Evolutionary conservation across 192 early-diverging fungal genomes (phyloP).

Genomic region (Phlyctochytrium planicorne): DNA sequence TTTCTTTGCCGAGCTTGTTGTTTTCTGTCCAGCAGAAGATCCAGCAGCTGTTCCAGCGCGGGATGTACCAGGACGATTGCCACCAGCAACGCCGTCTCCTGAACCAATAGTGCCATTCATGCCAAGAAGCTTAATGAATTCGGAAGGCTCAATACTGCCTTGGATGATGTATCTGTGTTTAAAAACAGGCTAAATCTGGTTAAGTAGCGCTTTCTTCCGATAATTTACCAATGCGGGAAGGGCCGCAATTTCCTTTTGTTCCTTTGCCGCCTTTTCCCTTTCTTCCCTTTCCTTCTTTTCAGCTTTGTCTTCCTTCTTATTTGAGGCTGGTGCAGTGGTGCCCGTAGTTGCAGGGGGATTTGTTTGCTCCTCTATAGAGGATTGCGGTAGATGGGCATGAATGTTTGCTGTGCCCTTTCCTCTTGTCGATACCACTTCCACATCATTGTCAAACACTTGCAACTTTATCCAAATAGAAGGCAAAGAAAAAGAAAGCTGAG

Average conservation of each 20-base stretch:
- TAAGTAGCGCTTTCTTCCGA: too few relatives aligned
- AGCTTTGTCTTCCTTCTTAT: conserved; percentile 26
- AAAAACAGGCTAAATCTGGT: conserved; percentile 7
- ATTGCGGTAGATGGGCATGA: conserved; percentile 20
- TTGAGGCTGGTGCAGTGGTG: conserved; percentile 12
- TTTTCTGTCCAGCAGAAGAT: conserved; percentile 21
- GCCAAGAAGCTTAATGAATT: conserved; percentile 5
- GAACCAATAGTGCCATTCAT: conserved; percentile 3
- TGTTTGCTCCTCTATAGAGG: not conserved
- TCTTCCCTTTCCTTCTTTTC: conserved; percentile 43
- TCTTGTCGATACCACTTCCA: conserved; percentile 36
- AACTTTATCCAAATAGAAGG: conserved; percentile 38
- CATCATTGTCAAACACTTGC: conserved; percentile 57
- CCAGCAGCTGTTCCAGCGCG: conserved; percentile 8
- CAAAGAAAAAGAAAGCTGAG: conserved; percentile 49
- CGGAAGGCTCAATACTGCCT: conserved; percentile 35
- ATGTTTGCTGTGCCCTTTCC: conserved; percentile 48
- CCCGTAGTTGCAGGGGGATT: not conserved
- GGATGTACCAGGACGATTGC: not conserved
- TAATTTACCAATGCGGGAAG: conserved; percentile 19
- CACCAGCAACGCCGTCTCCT: not conserved
- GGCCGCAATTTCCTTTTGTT: conserved; percentile 17
- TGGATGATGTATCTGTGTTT: conserved; percentile 56
- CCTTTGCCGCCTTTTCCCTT: conserved; percentile 20
- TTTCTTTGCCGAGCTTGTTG: conserved; percentile 41